Base-by-base conservation (phyloP, 192 early-diverging fungal genomes). In the Podila epicladia region DNA sequence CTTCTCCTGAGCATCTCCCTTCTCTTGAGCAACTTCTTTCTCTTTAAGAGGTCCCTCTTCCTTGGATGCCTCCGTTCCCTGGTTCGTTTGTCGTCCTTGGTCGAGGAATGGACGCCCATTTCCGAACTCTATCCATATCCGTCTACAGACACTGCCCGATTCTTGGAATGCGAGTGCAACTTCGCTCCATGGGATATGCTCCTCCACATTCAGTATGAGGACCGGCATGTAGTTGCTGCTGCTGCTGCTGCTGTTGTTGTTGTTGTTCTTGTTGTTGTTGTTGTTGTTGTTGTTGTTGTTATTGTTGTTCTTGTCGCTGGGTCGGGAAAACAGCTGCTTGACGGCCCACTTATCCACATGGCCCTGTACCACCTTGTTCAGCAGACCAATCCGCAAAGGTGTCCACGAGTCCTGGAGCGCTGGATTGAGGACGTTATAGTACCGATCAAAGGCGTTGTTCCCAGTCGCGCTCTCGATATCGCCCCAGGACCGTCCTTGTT, bases 401-500 rank as follows among this genome's bases (percentile, higher is more conserved):
- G 60, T 64, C 73, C 73, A 75, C 4, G 57, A 49, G 4, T 50
- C 37, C 5, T 31, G 20, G 7, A 75, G 31, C 1, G 53, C 59
- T 8, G 73, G 73, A 29, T 75, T 66, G 28, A 75, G 57, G 17
- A 69, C 31, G n/a, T 17, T 8, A 29, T 75, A 69, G 31, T 75
- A 75, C 9, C 73, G 73, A 32, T 75, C 73, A 75, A 75, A 75
- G n/a, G 62, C 62, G 12, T 50, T 61, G 1, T 48, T 53, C 1
- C 51, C 73, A 5, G 62, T 51, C 1, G 58, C 32, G 0, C 29
- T 29, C 15, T 75, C 67, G 26, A 75, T 75, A 12, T 75, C 62
- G 2, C 49, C 62, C 73, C 73, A 75, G 13, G 66, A 69, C 4
- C 45, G 22, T 20, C 41, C 66, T 22, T 58, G 35, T 22, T 69